A percentile compares a stretch with the other conserved stretches of the same genome.
These are phyloP conservation scores for Alternaria incomplexa DNA, from an alignment of 2,329 filamentous ascomycete species.

Conservation along the genomic window DNA sequence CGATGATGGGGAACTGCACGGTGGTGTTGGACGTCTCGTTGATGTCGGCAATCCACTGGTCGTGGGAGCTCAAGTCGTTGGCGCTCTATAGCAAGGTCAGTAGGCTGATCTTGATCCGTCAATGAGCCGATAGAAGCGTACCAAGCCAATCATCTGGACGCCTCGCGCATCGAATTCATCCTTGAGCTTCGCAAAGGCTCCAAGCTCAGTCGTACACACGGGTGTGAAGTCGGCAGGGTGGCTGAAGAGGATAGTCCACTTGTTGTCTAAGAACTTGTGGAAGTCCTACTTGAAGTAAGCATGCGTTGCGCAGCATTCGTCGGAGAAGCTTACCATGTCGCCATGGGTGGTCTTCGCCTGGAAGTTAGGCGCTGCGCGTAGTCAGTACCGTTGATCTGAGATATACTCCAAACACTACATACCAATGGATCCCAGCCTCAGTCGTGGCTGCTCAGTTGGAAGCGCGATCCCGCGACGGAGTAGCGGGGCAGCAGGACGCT, in stretches of 20 bases:
- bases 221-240: constrained; percentile 90
- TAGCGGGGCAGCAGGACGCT: constrained; percentile 35
- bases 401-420: not conserved
- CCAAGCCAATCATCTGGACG: constrained; percentile 89
- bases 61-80: constrained; percentile 84
- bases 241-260: constrained; percentile 83
- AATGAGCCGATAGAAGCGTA: constrained; percentile 31
- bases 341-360: constrained; percentile 79
- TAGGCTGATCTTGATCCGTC: not conserved
- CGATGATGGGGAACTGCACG: constrained; percentile 59
- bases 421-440: constrained; percentile 53
- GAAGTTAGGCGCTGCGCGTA: constrained; percentile 76
- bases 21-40: constrained; percentile 54
- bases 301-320: constrained; percentile 49
- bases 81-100: constrained; percentile 58
- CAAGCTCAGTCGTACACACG: constrained; percentile 94
- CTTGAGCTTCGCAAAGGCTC: constrained; percentile 88
- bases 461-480: constrained; percentile 48
- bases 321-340: constrained; percentile 58
- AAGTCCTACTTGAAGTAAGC: constrained; percentile 53
- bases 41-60: constrained; percentile 85
- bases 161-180: constrained; percentile 85
- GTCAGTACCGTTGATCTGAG: not conserved
- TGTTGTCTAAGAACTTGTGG: constrained; percentile 79
- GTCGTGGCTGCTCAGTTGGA: constrained; percentile 49